Conservation (phyloP, 2,329 filamentous ascomycete species). For the Colletotrichum australisinense region DNA sequence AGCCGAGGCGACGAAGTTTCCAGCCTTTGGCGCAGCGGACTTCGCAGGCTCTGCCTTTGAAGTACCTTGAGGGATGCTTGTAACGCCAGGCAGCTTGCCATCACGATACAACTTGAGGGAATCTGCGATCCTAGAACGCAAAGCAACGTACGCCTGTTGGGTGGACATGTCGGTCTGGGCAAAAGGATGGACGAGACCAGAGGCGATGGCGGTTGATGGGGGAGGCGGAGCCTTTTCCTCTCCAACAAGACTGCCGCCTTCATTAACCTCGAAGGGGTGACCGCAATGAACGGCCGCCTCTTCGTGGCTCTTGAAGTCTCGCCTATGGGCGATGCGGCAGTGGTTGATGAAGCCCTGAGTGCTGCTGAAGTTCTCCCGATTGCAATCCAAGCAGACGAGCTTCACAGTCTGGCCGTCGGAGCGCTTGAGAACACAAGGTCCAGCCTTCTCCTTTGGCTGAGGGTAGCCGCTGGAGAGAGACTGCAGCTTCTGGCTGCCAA, state of each 20-base stretch:
- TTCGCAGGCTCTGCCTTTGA: constrained; percentile 41
- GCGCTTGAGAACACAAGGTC: constrained; percentile 86
- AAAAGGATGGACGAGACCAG: constrained; percentile 71
- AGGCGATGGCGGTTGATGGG: constrained; percentile 41
- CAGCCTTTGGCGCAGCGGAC: constrained; percentile 39
- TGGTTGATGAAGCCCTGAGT: constrained; percentile 99
- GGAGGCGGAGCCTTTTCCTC: constrained; percentile 40
- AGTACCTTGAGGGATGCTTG: constrained; percentile 53
- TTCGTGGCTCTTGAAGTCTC: constrained; percentile 96
- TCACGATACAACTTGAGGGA: constrained; percentile 64
- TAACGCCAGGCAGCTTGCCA: constrained; percentile 62
- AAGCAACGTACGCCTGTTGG: constrained; percentile 61
- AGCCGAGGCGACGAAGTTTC: constrained; percentile 63
- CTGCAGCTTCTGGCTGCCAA: constrained; percentile 72
- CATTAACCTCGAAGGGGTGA: constrained; percentile 80
- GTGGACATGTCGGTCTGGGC: constrained; percentile 67
- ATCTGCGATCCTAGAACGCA: constrained; percentile 64
- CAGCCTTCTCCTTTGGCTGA: constrained; percentile 81
- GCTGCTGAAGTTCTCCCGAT: constrained; percentile 92
- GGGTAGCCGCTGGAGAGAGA: constrained; percentile 77
- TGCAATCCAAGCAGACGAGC: constrained; percentile 88
- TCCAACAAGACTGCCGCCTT: constrained; percentile 55
- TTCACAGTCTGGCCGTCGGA: constrained; percentile 89
- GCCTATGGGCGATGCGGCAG: constrained; percentile 93
- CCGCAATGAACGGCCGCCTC: constrained; percentile 91